Percentiles rank a stretch among this genome's conserved stretches.
These are phyloP conservation scores for Wolfiporia cocos DNA, from an alignment of 1,284 basidiomycete species.

Conservation along the genomic window DNA sequence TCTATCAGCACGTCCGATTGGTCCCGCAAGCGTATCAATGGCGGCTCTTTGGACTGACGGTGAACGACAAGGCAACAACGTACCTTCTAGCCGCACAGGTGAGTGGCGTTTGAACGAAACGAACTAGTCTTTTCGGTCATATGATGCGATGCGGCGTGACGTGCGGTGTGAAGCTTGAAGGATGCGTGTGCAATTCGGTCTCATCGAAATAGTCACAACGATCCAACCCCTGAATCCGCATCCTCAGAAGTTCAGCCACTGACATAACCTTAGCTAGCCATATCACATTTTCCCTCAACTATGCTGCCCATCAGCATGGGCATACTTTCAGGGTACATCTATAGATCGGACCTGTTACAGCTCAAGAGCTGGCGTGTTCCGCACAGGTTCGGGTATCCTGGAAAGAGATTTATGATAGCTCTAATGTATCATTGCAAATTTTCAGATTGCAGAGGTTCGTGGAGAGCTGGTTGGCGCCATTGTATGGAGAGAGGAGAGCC, in stretches of 20 bases:
- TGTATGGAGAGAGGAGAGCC: constrained; percentile 18
- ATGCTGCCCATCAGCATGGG: constrained; percentile 56
- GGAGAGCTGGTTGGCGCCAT: constrained; percentile 17
- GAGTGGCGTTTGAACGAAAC: too few species aligned
- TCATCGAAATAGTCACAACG: too few species aligned
- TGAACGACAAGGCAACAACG: constrained; percentile 70
- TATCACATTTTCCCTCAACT: constrained; percentile 64
- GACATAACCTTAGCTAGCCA: constrained; percentile 45
- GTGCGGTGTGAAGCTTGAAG: background rate
- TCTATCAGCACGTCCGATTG: constrained; percentile 78
- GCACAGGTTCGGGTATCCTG: constrained; percentile 20
- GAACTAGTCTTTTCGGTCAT: background rate
- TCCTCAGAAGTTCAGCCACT: too few species aligned
- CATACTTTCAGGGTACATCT: constrained; percentile 65
- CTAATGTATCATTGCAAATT: background rate
- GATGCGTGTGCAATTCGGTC: too few species aligned
- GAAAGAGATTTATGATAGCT: too few species aligned
- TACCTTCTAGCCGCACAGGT: constrained; percentile 70
- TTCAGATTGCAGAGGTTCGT: constrained; percentile 17
- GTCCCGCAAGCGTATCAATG: constrained; percentile 75
- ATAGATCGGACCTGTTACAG: constrained; percentile 73
- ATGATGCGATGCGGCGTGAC: background rate
- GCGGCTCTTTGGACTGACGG: constrained; percentile 65
- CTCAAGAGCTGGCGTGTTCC: constrained; percentile 67
- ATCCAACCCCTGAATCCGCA: too few species aligned